phyloP scores from a whole-genome alignment of 2,329 filamentous ascomycete species.

The Beauveria sp. region DNA sequence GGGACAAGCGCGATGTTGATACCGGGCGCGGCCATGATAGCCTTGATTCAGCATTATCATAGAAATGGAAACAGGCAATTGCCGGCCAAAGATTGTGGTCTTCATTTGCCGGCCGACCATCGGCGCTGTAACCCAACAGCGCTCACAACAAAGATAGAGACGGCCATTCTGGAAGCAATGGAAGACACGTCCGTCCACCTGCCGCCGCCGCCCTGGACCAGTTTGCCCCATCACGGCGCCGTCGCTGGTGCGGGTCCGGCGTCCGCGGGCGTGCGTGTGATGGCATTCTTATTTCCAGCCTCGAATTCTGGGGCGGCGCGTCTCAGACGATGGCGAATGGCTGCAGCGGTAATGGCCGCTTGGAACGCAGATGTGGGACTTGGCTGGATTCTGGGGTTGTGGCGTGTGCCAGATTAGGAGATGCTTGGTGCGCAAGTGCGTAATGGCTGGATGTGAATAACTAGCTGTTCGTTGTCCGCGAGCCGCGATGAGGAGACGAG shows the following conservation, averaged over 20 bases:
- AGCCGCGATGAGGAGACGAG: not conserved
- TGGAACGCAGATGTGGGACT: conserved; percentile 6
- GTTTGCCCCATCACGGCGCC: not conserved
- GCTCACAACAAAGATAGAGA: not conserved
- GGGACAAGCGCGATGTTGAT: not conserved
- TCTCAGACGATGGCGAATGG: not conserved
- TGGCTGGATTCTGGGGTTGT: not conserved
- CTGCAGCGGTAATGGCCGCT: not conserved
- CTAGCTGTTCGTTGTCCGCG: conserved; percentile 6
- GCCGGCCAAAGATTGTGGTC: not conserved
- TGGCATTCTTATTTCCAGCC: not conserved
- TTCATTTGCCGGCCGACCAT: conserved; percentile 1
- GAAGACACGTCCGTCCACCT: not conserved
- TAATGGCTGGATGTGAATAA: not conserved
- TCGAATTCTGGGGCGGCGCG: not conserved
- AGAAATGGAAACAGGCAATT: not conserved
- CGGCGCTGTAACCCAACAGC: not conserved
- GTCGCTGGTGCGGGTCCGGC: conserved; percentile 1
- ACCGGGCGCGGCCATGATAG: not conserved
- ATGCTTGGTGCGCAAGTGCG: not conserved
- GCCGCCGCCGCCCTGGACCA: not conserved
- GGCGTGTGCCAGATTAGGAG: not conserved
- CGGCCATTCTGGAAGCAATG: not conserved
- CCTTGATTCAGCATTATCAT: not conserved
- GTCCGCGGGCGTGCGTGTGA: not conserved